Percentiles rank a stretch among this genome's conserved stretches.
Evolutionary conservation across 192 early-diverging fungal genomes (phyloP).

Genomic region (Podila horticola): DNA sequence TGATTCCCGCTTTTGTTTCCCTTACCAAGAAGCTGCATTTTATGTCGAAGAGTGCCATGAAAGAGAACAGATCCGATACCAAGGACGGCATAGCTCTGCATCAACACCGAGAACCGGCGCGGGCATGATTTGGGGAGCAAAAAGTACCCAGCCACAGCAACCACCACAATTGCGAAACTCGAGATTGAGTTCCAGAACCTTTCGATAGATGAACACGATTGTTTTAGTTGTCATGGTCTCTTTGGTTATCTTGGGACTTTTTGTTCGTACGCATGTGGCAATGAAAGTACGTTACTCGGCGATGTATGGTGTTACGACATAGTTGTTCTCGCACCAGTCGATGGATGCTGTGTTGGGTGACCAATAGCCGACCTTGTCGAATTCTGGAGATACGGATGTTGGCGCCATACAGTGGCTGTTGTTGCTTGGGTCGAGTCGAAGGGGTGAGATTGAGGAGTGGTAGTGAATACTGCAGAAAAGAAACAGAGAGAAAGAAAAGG

Average conservation of each 20-base stretch:
- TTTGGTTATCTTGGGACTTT: too few relatives aligned
- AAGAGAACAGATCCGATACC: conserved; percentile 79
- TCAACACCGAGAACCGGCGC: conserved; percentile 55
- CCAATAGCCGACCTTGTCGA: conserved; percentile 48
- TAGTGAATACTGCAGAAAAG: too few relatives aligned
- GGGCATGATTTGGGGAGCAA: conserved; percentile 50
- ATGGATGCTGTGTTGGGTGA: conserved; percentile 50
- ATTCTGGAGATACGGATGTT: conserved; percentile 28
- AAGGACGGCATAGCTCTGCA: conserved; percentile 61
- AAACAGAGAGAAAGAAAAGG: too few relatives aligned
- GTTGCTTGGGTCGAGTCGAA: too few relatives aligned
- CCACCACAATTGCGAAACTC: conserved; percentile 64
- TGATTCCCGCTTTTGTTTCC: neutral
- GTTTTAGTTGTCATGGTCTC: too few relatives aligned
- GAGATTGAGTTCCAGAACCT: conserved; percentile 67
- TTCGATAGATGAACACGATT: neutral
- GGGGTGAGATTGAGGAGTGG: too few relatives aligned
- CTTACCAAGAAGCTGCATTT: conserved; percentile 71
- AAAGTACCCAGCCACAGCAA: conserved; percentile 62
- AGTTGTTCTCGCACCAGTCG: conserved; percentile 61
- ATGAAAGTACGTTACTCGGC: conserved; percentile 56
- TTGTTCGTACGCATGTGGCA: too few relatives aligned
- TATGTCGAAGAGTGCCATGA: conserved; percentile 79
- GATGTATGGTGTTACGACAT: conserved; percentile 59
- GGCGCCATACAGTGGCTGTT: conserved; percentile 18